Evolutionary conservation across 2,329 filamentous ascomycete genomes (phyloP).

Genomic region (Chaetomiaceae sp.): DNA sequence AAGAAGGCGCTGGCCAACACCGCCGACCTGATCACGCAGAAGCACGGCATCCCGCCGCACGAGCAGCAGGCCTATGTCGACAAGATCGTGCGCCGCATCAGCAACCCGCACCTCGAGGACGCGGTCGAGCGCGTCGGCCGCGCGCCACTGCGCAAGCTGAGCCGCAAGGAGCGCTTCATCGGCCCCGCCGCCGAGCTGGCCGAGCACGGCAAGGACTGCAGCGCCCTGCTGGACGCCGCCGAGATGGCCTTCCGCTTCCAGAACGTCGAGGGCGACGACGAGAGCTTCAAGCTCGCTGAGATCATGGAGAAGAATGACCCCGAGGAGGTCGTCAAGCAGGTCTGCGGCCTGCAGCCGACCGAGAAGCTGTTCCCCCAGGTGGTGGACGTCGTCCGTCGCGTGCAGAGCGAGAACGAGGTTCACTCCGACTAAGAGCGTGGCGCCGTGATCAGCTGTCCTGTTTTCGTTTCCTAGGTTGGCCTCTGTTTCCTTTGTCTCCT

Average conservation of each 20-base stretch:
- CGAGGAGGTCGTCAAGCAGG: conserved; percentile 68
- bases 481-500: background rate
- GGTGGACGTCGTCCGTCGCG: conserved; percentile 71
- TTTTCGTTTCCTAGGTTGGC: too few species aligned
- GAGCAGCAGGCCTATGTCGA: conserved; percentile 84
- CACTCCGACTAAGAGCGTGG: conserved; percentile 24
- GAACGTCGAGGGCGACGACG: conserved; percentile 84
- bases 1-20: conserved; percentile 78
- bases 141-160: conserved; percentile 87
- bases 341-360: conserved; percentile 70
- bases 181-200: conserved; percentile 85
- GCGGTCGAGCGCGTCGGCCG: conserved; percentile 92
- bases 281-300: conserved; percentile 78
- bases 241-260: conserved; percentile 96
- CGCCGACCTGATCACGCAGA: conserved; percentile 74
- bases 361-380: conserved; percentile 76
- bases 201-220: conserved; percentile 67
- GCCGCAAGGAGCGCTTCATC: conserved; percentile 92
- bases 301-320: conserved; percentile 71
- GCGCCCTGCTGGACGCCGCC: conserved; percentile 70
- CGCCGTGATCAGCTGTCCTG: background rate
- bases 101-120: conserved; percentile 89
- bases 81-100: conserved; percentile 87
- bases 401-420: conserved; percentile 61
- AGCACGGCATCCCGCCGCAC: conserved; percentile 69